A percentile compares a stretch with the other conserved stretches of the same genome.
Conservation (phyloP, 2,329 filamentous ascomycete genomes). For the Talaromyces sp. region DNA sequence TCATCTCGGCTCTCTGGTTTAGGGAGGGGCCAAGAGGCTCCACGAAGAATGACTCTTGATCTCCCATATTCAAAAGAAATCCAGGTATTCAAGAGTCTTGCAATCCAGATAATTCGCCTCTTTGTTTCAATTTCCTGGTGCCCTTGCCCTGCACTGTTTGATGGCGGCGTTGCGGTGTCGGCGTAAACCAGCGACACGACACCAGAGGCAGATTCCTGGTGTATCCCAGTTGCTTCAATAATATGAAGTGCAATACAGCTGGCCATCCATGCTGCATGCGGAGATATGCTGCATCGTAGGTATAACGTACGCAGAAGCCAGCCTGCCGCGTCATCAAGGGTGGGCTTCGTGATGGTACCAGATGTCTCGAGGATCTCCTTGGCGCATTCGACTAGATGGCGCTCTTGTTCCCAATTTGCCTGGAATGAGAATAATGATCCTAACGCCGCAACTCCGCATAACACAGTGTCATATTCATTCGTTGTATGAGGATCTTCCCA, state of each 20-base stretch:
- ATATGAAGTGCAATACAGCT: slow-evolving; percentile 50
- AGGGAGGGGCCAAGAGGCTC: slow-evolving; percentile 10
- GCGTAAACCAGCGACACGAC: slow-evolving; percentile 11
- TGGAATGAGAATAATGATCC: slow-evolving; percentile 48
- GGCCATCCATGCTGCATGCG: slow-evolving; percentile 40
- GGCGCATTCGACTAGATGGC: slow-evolving; percentile 44
- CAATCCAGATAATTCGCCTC: slow-evolving; percentile 16
- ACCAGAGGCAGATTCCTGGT: slow-evolving; percentile 11
- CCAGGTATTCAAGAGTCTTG: slow-evolving; percentile 17
- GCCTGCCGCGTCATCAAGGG: slow-evolving; percentile 3
- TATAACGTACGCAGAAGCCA: slow-evolving; percentile 9
- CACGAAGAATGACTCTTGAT: slow-evolving; percentile 13
- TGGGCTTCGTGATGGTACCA: slow-evolving; percentile 1
- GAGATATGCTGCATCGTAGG: slow-evolving; percentile 1
- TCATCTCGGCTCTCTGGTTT: background rate
- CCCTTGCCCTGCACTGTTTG: background rate
- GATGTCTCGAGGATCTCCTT: slow-evolving; percentile 38
- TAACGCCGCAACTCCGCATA: slow-evolving; percentile 51
- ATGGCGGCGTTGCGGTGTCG: slow-evolving; percentile 6
- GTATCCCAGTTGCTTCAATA: slow-evolving; percentile 11
- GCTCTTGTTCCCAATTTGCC: slow-evolving; percentile 39
- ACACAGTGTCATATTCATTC: slow-evolving; percentile 41
- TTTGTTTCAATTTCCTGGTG: background rate
- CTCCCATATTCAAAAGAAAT: slow-evolving; percentile 18
- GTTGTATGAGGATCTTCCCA: slow-evolving; percentile 18